These are phyloP conservation scores for Beverwykella pulmonaria DNA, from an alignment of 495 filamentous ascomycete species.

Conservation along the genomic window DNA sequence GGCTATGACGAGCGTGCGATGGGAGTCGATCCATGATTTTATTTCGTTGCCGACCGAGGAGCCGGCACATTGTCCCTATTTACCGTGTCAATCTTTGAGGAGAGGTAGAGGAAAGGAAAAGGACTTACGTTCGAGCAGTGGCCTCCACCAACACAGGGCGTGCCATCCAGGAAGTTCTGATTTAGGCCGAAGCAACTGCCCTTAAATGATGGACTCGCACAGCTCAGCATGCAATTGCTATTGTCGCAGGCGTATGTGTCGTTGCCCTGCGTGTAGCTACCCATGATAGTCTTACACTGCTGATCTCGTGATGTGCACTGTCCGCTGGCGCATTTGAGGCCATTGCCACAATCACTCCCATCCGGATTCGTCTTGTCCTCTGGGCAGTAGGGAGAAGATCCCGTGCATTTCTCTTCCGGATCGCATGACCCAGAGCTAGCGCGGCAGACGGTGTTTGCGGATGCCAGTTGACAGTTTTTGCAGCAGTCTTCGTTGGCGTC, in stretches of 20 bases:
- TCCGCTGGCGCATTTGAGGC: slow-evolving; percentile 83
- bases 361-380: slow-evolving; percentile 67
- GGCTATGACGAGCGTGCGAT: slow-evolving; percentile 52
- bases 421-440: slow-evolving; percentile 78
- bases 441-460: slow-evolving; percentile 73
- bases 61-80: slow-evolving; percentile 49
- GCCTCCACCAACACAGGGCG: slow-evolving; percentile 80
- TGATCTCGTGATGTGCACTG: slow-evolving; percentile 92
- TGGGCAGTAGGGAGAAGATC: slow-evolving; percentile 73
- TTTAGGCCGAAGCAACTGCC: slow-evolving; percentile 72
- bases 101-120: background rate
- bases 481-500: slow-evolving; percentile 93
- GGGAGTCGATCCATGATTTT: slow-evolving; percentile 48
- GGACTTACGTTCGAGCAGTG: slow-evolving; percentile 62
- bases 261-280: slow-evolving; percentile 71
- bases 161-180: slow-evolving; percentile 95
- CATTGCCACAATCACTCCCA: slow-evolving; percentile 65
- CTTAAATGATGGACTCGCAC: slow-evolving; percentile 68
- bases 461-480: slow-evolving; percentile 69
- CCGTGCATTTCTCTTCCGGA: slow-evolving; percentile 78
- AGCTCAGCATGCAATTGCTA: slow-evolving; percentile 73
- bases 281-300: slow-evolving; percentile 88
- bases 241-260: slow-evolving; percentile 80
- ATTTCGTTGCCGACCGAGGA: slow-evolving; percentile 47
- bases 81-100: slow-evolving; percentile 13